A percentile compares a stretch with the other conserved stretches of the same genome.
phyloP scores from a whole-genome alignment of 139 green algal species.

The Coelastrella sp. region DNA sequence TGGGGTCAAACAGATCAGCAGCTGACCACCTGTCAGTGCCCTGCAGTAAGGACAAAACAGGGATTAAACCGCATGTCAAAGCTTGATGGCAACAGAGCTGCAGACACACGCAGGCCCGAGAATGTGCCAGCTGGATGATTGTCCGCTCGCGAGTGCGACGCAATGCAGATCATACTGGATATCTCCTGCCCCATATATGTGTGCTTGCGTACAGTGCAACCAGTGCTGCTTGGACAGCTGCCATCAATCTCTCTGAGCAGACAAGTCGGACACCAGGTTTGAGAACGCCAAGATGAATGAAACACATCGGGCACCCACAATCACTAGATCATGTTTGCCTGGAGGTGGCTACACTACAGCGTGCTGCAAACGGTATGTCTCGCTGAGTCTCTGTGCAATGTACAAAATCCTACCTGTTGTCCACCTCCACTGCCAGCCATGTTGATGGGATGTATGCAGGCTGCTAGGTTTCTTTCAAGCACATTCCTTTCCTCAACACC shows the following conservation, averaged over 20 bases:
- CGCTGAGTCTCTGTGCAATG: neutral
- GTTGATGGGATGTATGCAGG: slow-evolving; percentile 61
- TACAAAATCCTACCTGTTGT: neutral
- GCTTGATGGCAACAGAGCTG: neutral
- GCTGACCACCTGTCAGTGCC: slow-evolving; percentile 36
- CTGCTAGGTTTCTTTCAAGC: slow-evolving; percentile 62
- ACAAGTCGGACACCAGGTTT: too few relatives aligned
- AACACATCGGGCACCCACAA: too few relatives aligned
- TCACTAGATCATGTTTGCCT: too few relatives aligned
- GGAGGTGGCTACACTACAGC: neutral
- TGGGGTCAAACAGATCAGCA: slow-evolving; percentile 42
- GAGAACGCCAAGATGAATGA: too few relatives aligned
- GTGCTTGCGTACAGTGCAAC: too few relatives aligned
- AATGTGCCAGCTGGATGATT: too few relatives aligned
- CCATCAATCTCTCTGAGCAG: too few relatives aligned
- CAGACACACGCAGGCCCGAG: neutral
- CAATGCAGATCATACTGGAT: too few relatives aligned
- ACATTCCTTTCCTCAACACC: slow-evolving; percentile 66
- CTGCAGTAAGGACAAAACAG: slow-evolving; percentile 1
- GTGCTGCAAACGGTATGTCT: neutral
- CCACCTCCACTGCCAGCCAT: slow-evolving; percentile 24
- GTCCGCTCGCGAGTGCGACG: too few relatives aligned
- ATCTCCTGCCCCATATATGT: too few relatives aligned
- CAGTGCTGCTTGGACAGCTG: too few relatives aligned
- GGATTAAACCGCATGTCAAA: neutral